Percentiles rank a stretch among this genome's conserved stretches.
phyloP scores from a whole-genome alignment of 495 filamentous ascomycete species.

The Amniculicola lignicola region DNA sequence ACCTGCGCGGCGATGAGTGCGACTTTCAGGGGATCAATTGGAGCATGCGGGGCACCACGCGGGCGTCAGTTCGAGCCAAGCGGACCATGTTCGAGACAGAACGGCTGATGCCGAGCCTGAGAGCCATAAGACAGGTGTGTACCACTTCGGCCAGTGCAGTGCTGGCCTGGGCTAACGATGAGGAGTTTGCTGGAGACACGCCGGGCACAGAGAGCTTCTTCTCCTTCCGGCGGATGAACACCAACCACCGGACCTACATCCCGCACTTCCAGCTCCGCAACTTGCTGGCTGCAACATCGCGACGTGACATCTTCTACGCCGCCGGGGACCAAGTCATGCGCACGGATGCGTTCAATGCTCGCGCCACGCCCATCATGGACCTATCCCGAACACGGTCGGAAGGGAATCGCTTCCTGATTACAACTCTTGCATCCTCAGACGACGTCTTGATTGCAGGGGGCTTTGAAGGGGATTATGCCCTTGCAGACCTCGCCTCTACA shows the following conservation, averaged over 20 bases:
- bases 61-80: conserved; percentile 50
- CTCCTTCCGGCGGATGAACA: conserved; percentile 67
- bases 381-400: conserved; percentile 37
- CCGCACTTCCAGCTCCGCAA: conserved; percentile 91
- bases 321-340: conserved; percentile 55
- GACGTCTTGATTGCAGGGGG: conserved; percentile 74
- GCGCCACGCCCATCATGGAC: conserved; percentile 53
- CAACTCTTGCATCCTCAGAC: conserved; percentile 65
- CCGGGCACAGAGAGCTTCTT: conserved; percentile 58
- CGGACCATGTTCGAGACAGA: not conserved
- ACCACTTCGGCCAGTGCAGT: not conserved
- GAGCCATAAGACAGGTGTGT: not conserved
- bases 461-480: conserved; percentile 76
- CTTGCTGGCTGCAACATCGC: conserved; percentile 67
- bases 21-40: conserved; percentile 83
- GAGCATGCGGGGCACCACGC: conserved; percentile 53
- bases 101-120: conserved; percentile 7
- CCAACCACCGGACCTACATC: conserved; percentile 59
- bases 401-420: conserved; percentile 50
- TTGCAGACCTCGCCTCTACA: conserved; percentile 55
- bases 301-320: conserved; percentile 75
- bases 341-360: conserved; percentile 48
- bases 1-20: conserved; percentile 56
- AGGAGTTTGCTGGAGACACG: conserved; percentile 4
- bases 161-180: not conserved